Conservation (phyloP, 352 stramenopile species). For the Sclerospora graminicola region DNA sequence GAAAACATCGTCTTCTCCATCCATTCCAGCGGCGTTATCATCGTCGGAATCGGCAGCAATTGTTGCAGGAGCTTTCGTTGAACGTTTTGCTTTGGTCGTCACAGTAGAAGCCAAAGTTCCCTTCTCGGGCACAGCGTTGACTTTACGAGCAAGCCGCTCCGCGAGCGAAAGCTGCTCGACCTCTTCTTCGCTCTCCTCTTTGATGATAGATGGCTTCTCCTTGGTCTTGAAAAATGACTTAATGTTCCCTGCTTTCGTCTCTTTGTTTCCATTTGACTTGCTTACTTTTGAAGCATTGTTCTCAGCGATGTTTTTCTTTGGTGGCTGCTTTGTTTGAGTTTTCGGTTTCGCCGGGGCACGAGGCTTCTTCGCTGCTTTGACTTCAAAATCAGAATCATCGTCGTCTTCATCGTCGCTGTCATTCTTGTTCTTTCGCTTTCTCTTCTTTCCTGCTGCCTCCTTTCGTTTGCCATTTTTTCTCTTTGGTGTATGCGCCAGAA, state of each 20-base stretch:
- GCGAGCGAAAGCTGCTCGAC: constrained; percentile 65
- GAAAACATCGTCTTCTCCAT: constrained; percentile 60
- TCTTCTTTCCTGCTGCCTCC: constrained; percentile 36
- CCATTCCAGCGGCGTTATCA: constrained; percentile 12
- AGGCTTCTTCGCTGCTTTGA: constrained; percentile 15
- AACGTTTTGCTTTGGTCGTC: constrained; percentile 9
- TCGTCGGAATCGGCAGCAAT: constrained; percentile 45
- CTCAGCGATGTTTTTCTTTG: constrained; percentile 20
- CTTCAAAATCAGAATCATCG: constrained; percentile 60
- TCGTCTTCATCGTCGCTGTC: constrained; percentile 35
- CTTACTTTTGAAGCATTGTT: constrained; percentile 21
- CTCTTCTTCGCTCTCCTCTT: constrained; percentile 42
- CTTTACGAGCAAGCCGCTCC: constrained; percentile 48
- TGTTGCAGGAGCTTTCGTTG: constrained; percentile 12
- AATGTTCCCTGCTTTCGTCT: constrained; percentile 25
- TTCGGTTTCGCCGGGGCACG: constrained; percentile 32
- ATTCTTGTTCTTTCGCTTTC: constrained; percentile 35
- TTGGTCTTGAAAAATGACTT: constrained; percentile 49
- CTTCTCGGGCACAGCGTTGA: constrained; percentile 32
- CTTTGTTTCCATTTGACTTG: constrained; percentile 15
- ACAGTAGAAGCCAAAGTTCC: constrained; percentile 18
- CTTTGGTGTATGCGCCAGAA: constrained; percentile 49
- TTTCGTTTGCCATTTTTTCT: constrained; percentile 32
- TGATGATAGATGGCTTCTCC: constrained; percentile 13
- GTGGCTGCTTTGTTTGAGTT: constrained; percentile 18